Evolutionary conservation across 371 early-diverging fungal species (phyloP).

Genomic region (Mortierella sp.): DNA sequence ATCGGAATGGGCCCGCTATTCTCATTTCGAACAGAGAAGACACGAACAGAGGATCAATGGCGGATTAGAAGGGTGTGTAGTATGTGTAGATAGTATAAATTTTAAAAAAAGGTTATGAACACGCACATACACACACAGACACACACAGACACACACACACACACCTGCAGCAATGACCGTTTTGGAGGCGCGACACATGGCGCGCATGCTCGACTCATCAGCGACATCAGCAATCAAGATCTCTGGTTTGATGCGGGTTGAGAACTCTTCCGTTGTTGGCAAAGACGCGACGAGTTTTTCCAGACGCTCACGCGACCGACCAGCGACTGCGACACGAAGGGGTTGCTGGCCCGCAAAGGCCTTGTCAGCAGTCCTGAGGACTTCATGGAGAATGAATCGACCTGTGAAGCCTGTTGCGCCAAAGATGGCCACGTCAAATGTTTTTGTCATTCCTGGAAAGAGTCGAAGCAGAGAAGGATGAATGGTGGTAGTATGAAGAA

Average conservation of each 20-base stretch:
- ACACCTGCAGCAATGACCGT: constrained; percentile 45
- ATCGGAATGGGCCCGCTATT: constrained; percentile 89
- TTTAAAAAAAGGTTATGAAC: no score
- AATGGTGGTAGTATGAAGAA: no score
- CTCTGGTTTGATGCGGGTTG: constrained; percentile 10
- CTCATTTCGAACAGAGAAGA: constrained; percentile 67
- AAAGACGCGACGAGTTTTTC: constrained; percentile 34
- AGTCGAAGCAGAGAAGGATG: not conserved
- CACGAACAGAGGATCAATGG: constrained; percentile 54
- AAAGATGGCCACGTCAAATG: constrained; percentile 76
- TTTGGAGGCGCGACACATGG: constrained; percentile 43
- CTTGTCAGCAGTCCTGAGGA: constrained; percentile 53
- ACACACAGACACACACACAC: constrained; percentile 1
- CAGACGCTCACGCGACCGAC: constrained; percentile 32
- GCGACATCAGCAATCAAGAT: constrained; percentile 34
- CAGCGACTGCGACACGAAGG: constrained; percentile 31
- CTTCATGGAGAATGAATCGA: constrained; percentile 74
- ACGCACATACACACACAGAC: constrained; percentile 6
- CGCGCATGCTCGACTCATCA: constrained; percentile 42
- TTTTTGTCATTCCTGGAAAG: constrained; percentile 20
- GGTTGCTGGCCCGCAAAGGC: constrained; percentile 20
- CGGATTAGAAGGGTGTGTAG: constrained; percentile 63
- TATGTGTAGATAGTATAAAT: constrained; percentile 7
- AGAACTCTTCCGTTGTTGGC: constrained; percentile 11
- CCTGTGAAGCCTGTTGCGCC: constrained; percentile 93